Evolutionary conservation across 805 yeast species (phyloP).

Genomic region (Wickerhamiella azyma): DNA sequence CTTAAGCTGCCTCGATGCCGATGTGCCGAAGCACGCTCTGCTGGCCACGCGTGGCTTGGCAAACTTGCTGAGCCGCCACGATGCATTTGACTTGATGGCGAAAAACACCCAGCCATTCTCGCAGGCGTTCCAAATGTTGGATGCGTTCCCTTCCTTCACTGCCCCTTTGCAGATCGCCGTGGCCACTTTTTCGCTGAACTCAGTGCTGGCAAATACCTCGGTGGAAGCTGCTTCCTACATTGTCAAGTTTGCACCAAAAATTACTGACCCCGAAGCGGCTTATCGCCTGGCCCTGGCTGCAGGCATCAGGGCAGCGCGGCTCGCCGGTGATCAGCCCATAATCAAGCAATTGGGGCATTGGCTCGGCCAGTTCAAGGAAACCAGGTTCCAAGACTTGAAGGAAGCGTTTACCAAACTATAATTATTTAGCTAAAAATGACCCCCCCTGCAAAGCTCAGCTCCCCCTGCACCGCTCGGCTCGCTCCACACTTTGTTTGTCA

Average conservation of each 20-base stretch:
- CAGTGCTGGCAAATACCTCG: conserved; percentile 11
- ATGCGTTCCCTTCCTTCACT: conserved; percentile 8
- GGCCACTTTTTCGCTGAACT: conserved; percentile 29
- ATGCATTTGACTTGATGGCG: conserved; percentile 18
- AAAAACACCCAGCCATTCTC: conserved; percentile 18
- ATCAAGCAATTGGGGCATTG: neutral
- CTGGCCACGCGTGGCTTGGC: conserved; percentile 43
- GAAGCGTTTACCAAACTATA: neutral
- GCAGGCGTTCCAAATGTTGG: conserved; percentile 21
- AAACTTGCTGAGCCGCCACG: conserved; percentile 35
- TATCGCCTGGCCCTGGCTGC: conserved; percentile 18
- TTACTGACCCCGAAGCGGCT: conserved; percentile 13
- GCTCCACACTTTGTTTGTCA: neutral
- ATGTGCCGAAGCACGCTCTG: conserved; percentile 31
- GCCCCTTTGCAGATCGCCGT: conserved; percentile 27
- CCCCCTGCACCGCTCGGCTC: too few species aligned
- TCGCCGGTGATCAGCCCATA: neutral
- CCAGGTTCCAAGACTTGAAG: conserved; percentile 3
- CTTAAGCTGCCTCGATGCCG: conserved; percentile 20
- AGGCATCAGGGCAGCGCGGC: conserved; percentile 13
- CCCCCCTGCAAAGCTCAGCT: too few species aligned
- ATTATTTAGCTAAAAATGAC: neutral
- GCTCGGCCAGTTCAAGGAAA: neutral
- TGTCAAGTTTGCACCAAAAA: neutral
- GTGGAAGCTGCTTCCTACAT: neutral